These are phyloP conservation scores for Eudorina sp. DNA, from an alignment of 139 green algal species.

Conservation along the genomic window DNA sequence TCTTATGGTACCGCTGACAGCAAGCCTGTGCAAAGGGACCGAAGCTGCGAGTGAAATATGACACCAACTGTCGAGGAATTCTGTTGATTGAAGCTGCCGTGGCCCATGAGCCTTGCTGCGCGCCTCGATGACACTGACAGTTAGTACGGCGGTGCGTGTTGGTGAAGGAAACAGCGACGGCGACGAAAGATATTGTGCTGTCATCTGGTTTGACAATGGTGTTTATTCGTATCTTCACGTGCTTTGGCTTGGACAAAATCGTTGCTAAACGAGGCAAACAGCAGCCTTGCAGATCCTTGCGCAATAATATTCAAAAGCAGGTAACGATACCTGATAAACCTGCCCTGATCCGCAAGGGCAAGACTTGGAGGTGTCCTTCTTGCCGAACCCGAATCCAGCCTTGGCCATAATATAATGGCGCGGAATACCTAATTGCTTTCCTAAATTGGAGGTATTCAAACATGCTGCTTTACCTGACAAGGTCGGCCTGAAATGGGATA, in stretches of 20 bases:
- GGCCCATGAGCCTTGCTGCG: too few species aligned
- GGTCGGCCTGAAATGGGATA: too few species aligned
- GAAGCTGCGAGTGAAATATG: background rate
- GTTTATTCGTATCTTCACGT: too few species aligned
- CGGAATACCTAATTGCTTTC: too few species aligned
- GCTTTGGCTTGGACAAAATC: too few species aligned
- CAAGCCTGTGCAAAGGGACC: slow-evolving; percentile 13
- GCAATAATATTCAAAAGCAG: too few species aligned
- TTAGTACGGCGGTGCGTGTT: background rate
- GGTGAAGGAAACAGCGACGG: background rate
- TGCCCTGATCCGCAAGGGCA: slow-evolving; percentile 24
- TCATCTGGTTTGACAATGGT: too few species aligned
- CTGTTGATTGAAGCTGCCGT: background rate
- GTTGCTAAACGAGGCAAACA: too few species aligned
- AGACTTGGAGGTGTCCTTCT: background rate
- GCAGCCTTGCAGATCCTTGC: too few species aligned
- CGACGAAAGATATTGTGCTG: background rate
- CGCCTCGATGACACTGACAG: background rate
- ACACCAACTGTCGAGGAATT: background rate
- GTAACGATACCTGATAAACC: slow-evolving; percentile 36
- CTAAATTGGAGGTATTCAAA: too few species aligned
- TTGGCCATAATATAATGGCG: too few species aligned
- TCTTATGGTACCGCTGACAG: slow-evolving; percentile 45
- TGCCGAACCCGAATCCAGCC: slow-evolving; percentile 16
- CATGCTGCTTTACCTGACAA: too few species aligned